Conservation (phyloP, 352 stramenopile genomes). For the Pythium chondricola region DNA sequence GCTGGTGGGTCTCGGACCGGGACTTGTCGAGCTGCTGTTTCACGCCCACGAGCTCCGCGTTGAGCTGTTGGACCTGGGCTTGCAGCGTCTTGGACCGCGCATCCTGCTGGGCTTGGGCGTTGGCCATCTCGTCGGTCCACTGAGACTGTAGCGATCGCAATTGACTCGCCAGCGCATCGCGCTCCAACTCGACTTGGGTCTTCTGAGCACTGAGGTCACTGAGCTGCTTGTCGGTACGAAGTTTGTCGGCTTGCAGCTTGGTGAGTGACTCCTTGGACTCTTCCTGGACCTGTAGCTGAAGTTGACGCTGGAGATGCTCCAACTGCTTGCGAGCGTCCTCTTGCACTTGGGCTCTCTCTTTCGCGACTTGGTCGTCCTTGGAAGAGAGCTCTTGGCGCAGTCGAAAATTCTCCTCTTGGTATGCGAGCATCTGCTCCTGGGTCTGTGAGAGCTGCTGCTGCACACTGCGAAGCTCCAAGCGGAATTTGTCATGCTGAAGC, state of each 20-base stretch:
- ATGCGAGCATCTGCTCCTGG: constrained; percentile 65
- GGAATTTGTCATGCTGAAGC: constrained; percentile 68
- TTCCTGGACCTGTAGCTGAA: constrained; percentile 52
- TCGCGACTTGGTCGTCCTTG: constrained; percentile 50
- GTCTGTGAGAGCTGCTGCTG: constrained; percentile 59
- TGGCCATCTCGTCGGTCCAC: constrained; percentile 53
- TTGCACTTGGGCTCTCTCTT: constrained; percentile 49
- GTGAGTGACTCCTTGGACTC: constrained; percentile 46
- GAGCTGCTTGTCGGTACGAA: constrained; percentile 35
- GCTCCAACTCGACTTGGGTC: constrained; percentile 47
- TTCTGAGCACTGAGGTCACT: constrained; percentile 33
- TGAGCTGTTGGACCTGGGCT: constrained; percentile 39
- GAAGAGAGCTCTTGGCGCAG: constrained; percentile 42
- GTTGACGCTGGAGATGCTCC: constrained; percentile 44
- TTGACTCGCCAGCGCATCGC: constrained; percentile 37
- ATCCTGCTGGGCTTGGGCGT: constrained; percentile 36
- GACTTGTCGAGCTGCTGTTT: constrained; percentile 44
- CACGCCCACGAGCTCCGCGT: constrained; percentile 26
- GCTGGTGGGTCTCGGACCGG: constrained; percentile 31
- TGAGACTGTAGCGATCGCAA: constrained; percentile 45
- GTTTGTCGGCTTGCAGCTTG: constrained; percentile 36
- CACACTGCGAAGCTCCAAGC: constrained; percentile 48
- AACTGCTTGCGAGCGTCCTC: constrained; percentile 57
- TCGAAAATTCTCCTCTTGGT: constrained; percentile 63
- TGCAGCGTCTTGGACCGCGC: constrained; percentile 44